phyloP scores from a whole-genome alignment of 2,329 filamentous ascomycete genomes.

The Trichoderma koningiopsis region DNA sequence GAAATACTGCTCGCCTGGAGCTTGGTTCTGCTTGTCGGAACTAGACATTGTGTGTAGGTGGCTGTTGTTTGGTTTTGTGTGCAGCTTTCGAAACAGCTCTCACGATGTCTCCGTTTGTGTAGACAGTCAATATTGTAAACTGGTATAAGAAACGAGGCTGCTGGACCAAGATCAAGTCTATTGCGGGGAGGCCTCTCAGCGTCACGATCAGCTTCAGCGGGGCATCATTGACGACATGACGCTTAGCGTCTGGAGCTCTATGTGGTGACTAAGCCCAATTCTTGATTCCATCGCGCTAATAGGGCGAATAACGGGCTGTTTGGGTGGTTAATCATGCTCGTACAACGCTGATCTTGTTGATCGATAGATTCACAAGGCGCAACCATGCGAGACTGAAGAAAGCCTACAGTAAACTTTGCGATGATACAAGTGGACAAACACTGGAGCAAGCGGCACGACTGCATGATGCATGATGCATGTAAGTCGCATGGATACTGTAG shows the following conservation, averaged over 20 bases:
- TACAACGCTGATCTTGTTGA: not conserved
- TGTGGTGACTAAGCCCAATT: constrained; percentile 6
- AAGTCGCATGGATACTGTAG: not conserved
- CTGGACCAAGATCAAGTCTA: not conserved
- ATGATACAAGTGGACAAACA: not conserved
- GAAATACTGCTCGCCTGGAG: constrained; percentile 16
- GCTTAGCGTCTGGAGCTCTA: not conserved
- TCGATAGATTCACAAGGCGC: not conserved
- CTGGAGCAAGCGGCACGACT: not conserved
- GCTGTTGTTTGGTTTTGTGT: not conserved
- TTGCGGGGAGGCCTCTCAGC: constrained; percentile 1
- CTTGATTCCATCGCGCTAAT: not conserved
- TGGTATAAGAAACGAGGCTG: not conserved
- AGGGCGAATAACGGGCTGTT: not conserved
- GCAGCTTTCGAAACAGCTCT: not conserved
- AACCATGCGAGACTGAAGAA: not conserved
- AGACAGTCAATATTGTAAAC: not conserved
- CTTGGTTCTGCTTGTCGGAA: constrained; percentile 5
- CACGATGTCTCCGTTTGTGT: not conserved
- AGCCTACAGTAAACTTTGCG: not conserved
- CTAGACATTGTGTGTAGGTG: not conserved
- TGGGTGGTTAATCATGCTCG: not conserved
- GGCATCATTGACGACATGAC: not conserved
- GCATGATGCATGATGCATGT: constrained; percentile 20
- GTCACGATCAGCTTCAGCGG: constrained; percentile 18